phyloP scores from a whole-genome alignment of 1,284 basidiomycete genomes.

The Wolfiporia cocos region DNA sequence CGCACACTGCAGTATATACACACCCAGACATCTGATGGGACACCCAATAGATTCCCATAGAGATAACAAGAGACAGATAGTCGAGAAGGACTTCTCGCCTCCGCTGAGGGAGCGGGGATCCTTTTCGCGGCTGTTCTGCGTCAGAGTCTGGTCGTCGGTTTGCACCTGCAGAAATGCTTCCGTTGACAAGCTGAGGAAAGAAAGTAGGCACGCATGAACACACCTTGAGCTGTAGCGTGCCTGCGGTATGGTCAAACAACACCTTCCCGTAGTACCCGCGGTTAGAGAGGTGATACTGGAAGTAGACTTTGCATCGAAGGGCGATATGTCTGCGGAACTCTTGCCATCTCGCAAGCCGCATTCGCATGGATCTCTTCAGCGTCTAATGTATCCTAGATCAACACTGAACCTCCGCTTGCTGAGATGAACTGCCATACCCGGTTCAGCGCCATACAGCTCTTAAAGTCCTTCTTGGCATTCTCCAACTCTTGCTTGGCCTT shows the following conservation, averaged over 20 bases:
- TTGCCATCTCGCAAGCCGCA: slow-evolving; percentile 75
- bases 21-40: slow-evolving; percentile 90
- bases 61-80: slow-evolving; percentile 88
- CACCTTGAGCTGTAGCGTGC: slow-evolving; percentile 68
- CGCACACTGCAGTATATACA: slow-evolving; percentile 16
- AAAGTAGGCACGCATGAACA: too few relatives aligned
- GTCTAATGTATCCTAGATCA: slow-evolving; percentile 1
- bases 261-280: slow-evolving; percentile 86
- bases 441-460: slow-evolving; percentile 56
- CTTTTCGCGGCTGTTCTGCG: slow-evolving; percentile 57
- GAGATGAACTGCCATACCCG: too few relatives aligned
- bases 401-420: too few relatives aligned
- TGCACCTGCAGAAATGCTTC: slow-evolving; percentile 54
- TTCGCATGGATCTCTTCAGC: slow-evolving; percentile 55
- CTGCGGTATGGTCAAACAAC: slow-evolving; percentile 74
- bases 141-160: slow-evolving; percentile 70
- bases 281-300: slow-evolving; percentile 76
- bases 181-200: too few relatives aligned
- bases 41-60: slow-evolving; percentile 96
- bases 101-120: slow-evolving; percentile 83
- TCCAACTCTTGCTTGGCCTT: slow-evolving; percentile 52
- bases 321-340: slow-evolving; percentile 85
- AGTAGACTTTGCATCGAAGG: slow-evolving; percentile 78
- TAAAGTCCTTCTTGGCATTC: slow-evolving; percentile 54
- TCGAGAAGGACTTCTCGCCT: slow-evolving; percentile 97